phyloP scores from a whole-genome alignment of 371 early-diverging fungal genomes.

The Catenaria anguillulae region DNA sequence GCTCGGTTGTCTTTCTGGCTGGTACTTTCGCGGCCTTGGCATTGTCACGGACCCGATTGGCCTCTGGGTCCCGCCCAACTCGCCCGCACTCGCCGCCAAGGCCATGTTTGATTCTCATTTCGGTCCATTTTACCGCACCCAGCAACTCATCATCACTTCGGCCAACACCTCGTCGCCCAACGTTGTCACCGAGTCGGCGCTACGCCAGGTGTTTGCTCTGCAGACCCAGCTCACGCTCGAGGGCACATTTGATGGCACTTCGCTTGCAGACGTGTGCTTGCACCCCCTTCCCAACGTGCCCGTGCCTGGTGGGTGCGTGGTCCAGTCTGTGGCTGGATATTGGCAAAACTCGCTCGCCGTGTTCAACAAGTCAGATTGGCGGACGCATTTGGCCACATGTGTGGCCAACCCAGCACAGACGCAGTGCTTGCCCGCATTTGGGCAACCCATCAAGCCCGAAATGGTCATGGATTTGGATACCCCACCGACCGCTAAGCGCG shows the following conservation, averaged over 20 bases:
- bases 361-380: slow-evolving; percentile 16
- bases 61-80: slow-evolving; percentile 54
- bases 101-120: slow-evolving; percentile 50
- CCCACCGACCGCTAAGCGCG: slow-evolving; percentile 9
- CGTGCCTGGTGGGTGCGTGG: slow-evolving; percentile 44
- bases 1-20: no score
- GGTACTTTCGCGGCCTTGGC: slow-evolving; percentile 20
- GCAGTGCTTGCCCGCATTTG: slow-evolving; percentile 44
- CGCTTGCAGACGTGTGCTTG: slow-evolving; percentile 48
- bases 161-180: slow-evolving; percentile 20
- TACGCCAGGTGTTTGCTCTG: slow-evolving; percentile 34
- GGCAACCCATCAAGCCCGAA: slow-evolving; percentile 51
- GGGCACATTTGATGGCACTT: slow-evolving; percentile 7
- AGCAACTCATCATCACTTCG: slow-evolving; percentile 47
- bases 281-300: slow-evolving; percentile 22
- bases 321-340: slow-evolving; percentile 58
- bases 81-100: slow-evolving; percentile 43
- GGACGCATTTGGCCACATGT: not conserved
- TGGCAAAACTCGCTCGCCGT: slow-evolving; percentile 40
- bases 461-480: slow-evolving; percentile 41
- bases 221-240: slow-evolving; percentile 33
- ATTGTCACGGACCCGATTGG: slow-evolving; percentile 44
- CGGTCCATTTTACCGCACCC: slow-evolving; percentile 55
- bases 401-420: slow-evolving; percentile 28
- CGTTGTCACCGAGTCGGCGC: slow-evolving; percentile 28